These are phyloP conservation scores for Cercospora sojina DNA, from an alignment of 2,329 filamentous ascomycete genomes.

Conservation along the genomic window DNA sequence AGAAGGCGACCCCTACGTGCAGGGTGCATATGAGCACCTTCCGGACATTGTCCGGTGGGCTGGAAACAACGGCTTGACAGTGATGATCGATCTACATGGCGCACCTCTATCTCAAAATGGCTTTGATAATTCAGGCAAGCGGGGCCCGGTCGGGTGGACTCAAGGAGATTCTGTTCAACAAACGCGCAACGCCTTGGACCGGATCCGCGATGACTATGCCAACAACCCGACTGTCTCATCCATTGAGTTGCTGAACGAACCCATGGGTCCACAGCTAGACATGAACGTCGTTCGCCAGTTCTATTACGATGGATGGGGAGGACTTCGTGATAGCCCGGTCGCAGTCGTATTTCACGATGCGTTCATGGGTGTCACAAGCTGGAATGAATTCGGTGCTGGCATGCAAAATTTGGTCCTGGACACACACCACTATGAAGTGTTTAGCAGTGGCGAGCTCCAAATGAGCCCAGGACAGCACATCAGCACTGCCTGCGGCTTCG, in stretches of 20 bases:
- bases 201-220: constrained; percentile 49
- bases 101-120: constrained; percentile 65
- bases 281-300: constrained; percentile 47
- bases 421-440: constrained; percentile 51
- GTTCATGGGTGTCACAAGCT: constrained; percentile 46
- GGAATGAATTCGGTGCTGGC: constrained; percentile 47
- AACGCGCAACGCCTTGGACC: constrained; percentile 47
- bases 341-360: constrained; percentile 50
- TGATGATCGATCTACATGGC: constrained; percentile 68
- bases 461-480: constrained; percentile 43
- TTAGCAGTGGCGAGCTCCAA: constrained; percentile 41
- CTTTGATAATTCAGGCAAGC: constrained; percentile 64
- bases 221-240: constrained; percentile 47
- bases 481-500: constrained; percentile 46
- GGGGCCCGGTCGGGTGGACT: constrained; percentile 48
- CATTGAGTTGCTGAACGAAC: constrained; percentile 52
- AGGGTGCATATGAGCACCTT: constrained; percentile 50
- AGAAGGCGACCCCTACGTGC: constrained; percentile 47
- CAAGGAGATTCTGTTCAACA: constrained; percentile 45
- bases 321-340: constrained; percentile 44
- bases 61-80: constrained; percentile 56
- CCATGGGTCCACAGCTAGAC: constrained; percentile 45
- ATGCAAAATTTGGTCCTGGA: constrained; percentile 48
- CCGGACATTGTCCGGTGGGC: constrained; percentile 55
- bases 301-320: constrained; percentile 51